Evolutionary conservation across 768 basidiomycete genomes (phyloP).

Genomic region (Tulasnella sp.): DNA sequence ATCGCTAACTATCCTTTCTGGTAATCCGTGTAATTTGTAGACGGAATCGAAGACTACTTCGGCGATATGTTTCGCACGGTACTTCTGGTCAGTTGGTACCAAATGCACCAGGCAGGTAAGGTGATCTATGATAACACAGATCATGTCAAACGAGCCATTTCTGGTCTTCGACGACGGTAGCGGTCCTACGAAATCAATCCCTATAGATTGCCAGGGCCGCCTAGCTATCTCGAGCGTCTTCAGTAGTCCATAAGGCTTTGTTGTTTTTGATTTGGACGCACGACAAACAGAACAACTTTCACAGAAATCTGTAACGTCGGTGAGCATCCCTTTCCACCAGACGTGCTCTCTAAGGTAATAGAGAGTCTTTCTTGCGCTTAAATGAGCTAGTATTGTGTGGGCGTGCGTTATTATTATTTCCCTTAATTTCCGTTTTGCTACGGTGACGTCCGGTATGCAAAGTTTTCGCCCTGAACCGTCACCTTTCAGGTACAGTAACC

Average conservation of each 20-base stretch:
- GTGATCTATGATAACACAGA: no score
- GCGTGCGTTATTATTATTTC: constrained; percentile 23
- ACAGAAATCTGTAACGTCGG: constrained; percentile 18
- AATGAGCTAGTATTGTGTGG: constrained; percentile 23
- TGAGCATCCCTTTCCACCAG: constrained; percentile 27
- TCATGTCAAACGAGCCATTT: no score
- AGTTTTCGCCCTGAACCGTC: background rate
- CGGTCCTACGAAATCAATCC: no score
- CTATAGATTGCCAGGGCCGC: no score
- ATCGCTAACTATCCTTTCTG: no score
- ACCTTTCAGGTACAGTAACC: background rate
- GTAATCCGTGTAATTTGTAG: no score
- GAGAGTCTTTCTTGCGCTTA: constrained; percentile 10
- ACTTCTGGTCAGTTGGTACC: no score
- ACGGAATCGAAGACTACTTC: no score
- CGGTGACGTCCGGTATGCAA: background rate
- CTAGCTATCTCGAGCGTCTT: constrained; percentile 46
- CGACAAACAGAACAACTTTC: constrained; percentile 19
- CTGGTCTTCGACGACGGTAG: no score
- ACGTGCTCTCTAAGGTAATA: constrained; percentile 15
- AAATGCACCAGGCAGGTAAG: no score
- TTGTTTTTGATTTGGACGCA: no score
- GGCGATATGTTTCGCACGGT: no score
- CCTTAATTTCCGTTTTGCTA: background rate
- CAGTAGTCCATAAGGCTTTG: constrained; percentile 42